Base-by-base conservation (phyloP, 169 alveolate genomes). In the Eimeria acervulina region DNA sequence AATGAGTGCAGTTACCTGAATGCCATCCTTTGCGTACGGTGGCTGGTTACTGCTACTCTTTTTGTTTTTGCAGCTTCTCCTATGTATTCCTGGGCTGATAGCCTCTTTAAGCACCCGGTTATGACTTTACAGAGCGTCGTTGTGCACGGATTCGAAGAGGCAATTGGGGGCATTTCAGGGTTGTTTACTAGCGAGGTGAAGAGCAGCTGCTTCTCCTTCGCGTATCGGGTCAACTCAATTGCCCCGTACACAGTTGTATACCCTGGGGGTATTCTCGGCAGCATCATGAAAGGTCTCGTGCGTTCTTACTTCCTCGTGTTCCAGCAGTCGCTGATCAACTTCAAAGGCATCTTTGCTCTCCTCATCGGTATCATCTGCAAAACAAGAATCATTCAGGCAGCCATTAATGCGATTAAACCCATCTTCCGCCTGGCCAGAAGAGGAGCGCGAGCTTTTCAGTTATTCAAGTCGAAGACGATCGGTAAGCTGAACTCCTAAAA, bases 201-300 rank as follows among this genome's bases (percentile, higher is more conserved):
- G 44, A 47, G 70, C 31, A 78, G 96, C 90, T 92, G 96, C 42
- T 92, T 92, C 40, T 85, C 96, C 33, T n/a, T 92, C 28, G 83
- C 96, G 7, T 70, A 92, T 36, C 81, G 88, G 28, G 80, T 76
- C 80, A 52, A 70, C 76, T 31, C 74, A 72, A 19, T 92, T 44
- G 59, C 74, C 52, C 96, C 96, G 15, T 59, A 76, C 42, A 42
- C 93, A 17, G 76, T 23, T 4, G 92, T 80, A 13, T 92, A 76
- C 40, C 96, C 96, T 38, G 96, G 96, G 1, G 96, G 96, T 28
- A 92, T 92, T 59, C 85, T 92, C 13, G 96, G 96, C 33, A 76
- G 61, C 55, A 92, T 92, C 40, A 78, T 76, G 96, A 85, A 80
- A 19, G 88, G 76, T 17, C 68, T 92, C 36, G 66, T 80, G 36